Percentiles rank a stretch among this genome's conserved stretches.
Evolutionary conservation across 2,329 filamentous ascomycete species (phyloP).

Genomic region (Mycosphaerella sp.): DNA sequence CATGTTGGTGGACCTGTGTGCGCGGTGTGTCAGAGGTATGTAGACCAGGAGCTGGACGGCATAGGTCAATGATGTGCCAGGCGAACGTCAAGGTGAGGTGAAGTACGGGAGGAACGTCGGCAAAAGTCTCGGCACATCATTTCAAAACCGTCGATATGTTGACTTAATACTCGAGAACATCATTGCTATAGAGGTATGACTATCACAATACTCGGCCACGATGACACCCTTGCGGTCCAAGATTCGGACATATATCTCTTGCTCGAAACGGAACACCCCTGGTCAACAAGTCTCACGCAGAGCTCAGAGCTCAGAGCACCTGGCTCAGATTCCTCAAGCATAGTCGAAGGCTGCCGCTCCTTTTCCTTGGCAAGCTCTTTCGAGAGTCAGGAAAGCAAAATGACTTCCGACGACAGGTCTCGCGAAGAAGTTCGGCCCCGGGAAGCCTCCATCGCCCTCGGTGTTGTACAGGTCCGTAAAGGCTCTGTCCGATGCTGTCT

Average conservation of each 20-base stretch:
- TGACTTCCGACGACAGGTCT: conserved; percentile 78
- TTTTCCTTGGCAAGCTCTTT: conserved; percentile 58
- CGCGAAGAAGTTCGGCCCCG: conserved; percentile 69
- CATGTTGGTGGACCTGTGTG: conserved; percentile 47
- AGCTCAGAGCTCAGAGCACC: too few species aligned
- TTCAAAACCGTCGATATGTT: too few species aligned
- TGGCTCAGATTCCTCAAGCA: not conserved
- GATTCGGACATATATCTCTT: too few species aligned
- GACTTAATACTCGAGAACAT: too few species aligned
- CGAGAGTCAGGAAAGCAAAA: conserved; percentile 77
- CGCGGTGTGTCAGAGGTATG: not conserved
- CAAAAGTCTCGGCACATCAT: too few species aligned
- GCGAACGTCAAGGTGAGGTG: not conserved
- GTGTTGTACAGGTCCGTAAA: conserved; percentile 80
- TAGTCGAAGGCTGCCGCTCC: conserved; percentile 20
- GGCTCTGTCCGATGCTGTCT: conserved; percentile 68
- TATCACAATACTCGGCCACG: too few species aligned
- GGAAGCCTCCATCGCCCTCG: conserved; percentile 68
- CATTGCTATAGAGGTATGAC: too few species aligned
- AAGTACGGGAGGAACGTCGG: too few species aligned
- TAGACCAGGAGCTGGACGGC: not conserved
- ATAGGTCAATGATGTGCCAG: not conserved
- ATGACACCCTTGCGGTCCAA: too few species aligned
- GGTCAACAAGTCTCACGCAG: too few species aligned
- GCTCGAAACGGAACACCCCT: too few species aligned